Percentiles rank a stretch among this genome's conserved stretches.
Evolutionary conservation across 306 rosid genomes (phyloP).

Genomic region (Ormosia emarginata): DNA sequence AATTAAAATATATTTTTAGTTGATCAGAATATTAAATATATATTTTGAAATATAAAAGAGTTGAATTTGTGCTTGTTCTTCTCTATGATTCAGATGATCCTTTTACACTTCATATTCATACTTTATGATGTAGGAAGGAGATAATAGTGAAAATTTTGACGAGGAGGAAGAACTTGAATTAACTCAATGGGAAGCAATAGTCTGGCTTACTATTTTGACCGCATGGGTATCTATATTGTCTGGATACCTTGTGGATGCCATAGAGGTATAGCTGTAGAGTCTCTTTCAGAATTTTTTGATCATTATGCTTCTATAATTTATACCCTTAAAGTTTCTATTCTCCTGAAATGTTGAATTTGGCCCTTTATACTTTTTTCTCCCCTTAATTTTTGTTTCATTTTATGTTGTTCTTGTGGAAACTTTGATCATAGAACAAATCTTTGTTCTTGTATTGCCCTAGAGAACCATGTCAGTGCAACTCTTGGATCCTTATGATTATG

Average conservation of each 20-base stretch:
- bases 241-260: constrained; percentile 86
- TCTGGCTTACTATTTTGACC: constrained; percentile 84
- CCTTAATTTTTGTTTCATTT: not conserved
- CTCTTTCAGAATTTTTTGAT: constrained; percentile 7
- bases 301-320: constrained; percentile 4
- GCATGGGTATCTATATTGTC: constrained; percentile 79
- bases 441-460: not conserved
- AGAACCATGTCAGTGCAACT: not conserved
- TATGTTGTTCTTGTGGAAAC: not conserved
- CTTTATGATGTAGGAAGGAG: constrained; percentile 43
- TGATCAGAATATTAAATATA: not conserved
- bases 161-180: constrained; percentile 68
- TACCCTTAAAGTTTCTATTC: not conserved
- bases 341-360: constrained; percentile 2
- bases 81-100: not conserved
- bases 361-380: not conserved
- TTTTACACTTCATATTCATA: not conserved
- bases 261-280: constrained; percentile 58
- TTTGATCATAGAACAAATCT: not conserved
- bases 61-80: not conserved
- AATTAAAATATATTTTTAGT: not conserved
- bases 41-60: not conserved
- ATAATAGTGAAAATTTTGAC: constrained; percentile 32
- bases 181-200: constrained; percentile 75
- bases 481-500: not conserved